These are phyloP conservation scores for Telopea speciosissima DNA, from an alignment of 177 flowering plant genomes.

Conservation along the genomic window DNA sequence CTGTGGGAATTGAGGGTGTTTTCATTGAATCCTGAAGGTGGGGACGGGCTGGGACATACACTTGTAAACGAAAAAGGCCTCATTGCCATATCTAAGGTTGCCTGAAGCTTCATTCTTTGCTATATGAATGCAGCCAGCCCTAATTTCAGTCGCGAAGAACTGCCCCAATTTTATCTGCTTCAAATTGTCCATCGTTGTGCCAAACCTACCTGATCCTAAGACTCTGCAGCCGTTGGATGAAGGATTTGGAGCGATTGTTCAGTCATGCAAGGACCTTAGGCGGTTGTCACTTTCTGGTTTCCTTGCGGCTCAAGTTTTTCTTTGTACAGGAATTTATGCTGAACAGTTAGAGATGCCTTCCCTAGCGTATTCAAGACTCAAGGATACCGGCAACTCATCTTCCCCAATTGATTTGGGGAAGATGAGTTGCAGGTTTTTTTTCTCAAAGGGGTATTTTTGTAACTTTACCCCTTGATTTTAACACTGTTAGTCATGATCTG, in stretches of 20 bases:
- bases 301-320: slow-evolving; percentile 74
- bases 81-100: slow-evolving; percentile 70
- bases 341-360: slow-evolving; percentile 92
- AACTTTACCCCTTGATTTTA: too few species aligned
- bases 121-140: slow-evolving; percentile 85
- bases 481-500: too few species aligned
- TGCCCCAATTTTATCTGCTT: slow-evolving; percentile 72
- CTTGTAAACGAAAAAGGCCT: slow-evolving; percentile 76
- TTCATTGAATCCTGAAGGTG: slow-evolving; percentile 60
- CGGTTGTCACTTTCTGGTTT: slow-evolving; percentile 78
- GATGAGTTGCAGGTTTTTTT: too few species aligned
- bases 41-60: slow-evolving; percentile 36
- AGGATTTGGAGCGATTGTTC: slow-evolving; percentile 92
- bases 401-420: too few species aligned
- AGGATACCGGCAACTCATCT: too few species aligned
- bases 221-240: slow-evolving; percentile 75
- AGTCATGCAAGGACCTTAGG: slow-evolving; percentile 61
- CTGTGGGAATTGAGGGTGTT: slow-evolving; percentile 84
- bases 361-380: too few species aligned
- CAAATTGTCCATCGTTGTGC: slow-evolving; percentile 69
- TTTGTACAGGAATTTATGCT: slow-evolving; percentile 78
- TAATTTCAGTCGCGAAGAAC: slow-evolving; percentile 67
- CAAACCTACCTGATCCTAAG: slow-evolving; percentile 56
- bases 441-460: too few species aligned
- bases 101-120: slow-evolving; percentile 66